phyloP scores from a whole-genome alignment of 441 rosid species.

The Mallotus japonicus region DNA sequence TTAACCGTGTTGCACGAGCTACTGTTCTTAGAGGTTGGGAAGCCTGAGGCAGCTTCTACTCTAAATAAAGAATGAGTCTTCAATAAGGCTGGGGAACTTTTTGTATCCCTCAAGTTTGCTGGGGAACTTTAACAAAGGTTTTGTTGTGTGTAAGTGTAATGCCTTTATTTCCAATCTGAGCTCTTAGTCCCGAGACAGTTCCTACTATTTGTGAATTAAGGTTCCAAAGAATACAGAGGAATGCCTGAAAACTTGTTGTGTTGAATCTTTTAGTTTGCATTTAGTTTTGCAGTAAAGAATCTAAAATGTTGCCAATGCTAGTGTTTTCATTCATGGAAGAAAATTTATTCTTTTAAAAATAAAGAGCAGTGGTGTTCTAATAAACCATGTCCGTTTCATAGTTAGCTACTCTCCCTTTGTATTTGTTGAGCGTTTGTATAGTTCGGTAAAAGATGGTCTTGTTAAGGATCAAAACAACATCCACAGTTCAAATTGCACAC shows the following conservation, averaged over 20 bases:
- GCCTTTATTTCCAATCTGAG: neutral
- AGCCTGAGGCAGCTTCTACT: slow-evolving; percentile 38
- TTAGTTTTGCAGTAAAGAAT: too few relatives aligned
- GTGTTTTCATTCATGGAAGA: too few relatives aligned
- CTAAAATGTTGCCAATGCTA: too few relatives aligned
- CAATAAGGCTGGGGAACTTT: neutral
- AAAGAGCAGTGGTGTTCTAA: too few relatives aligned
- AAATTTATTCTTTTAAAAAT: too few relatives aligned
- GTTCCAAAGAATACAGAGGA: neutral
- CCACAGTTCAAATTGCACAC: neutral
- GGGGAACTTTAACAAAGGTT: slow-evolving; percentile 17
- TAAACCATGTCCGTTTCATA: too few relatives aligned
- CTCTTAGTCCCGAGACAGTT: neutral
- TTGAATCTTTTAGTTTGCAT: neutral
- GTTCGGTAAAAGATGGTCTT: too few relatives aligned
- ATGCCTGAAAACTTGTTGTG: neutral
- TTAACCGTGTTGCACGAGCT: slow-evolving; percentile 87
- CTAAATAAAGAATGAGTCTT: slow-evolving; percentile 25
- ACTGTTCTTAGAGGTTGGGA: slow-evolving; percentile 90
- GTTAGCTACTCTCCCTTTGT: too few relatives aligned
- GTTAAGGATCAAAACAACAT: neutral
- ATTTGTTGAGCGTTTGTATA: too few relatives aligned
- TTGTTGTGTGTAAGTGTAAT: slow-evolving; percentile 4
- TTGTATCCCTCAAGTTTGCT: neutral
- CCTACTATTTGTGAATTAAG: neutral